Base-by-base conservation (phyloP, 2,329 filamentous ascomycete genomes). In the Lecanicillium sp. region DNA sequence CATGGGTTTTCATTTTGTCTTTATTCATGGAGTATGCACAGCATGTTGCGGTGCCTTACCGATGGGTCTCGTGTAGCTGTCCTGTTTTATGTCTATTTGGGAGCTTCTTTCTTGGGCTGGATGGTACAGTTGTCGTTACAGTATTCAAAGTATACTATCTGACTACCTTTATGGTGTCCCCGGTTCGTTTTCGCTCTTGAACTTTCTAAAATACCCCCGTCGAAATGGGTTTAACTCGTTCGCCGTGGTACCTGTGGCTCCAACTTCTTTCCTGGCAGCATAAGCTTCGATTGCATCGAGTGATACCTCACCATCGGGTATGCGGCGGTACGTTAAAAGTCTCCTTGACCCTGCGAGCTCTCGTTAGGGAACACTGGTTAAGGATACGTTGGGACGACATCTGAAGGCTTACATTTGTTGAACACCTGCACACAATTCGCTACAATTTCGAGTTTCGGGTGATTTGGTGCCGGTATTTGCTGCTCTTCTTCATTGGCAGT, bases 361-460 rank as follows among this genome's bases (percentile, higher is more conserved):
- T 41, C 49, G 47, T 22, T 12, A 32, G 33, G 5, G 25, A n/a
- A n/a, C n/a, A n/a, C n/a, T n/a, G n/a, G n/a, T n/a, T n/a, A n/a
- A n/a, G n/a, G n/a, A n/a, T n/a, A n/a, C n/a, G n/a, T n/a, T n/a
- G n/a, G n/a, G n/a, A n/a, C n/a, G n/a, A n/a, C n/a, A n/a, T n/a
- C n/a, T n/a, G n/a, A 6, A 17, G 14, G n/a, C 67, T 59, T 61
- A 86, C 86, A 98, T 62, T 85, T 92, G 55, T 87, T 90, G 57
- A 98, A 98, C 0, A 75, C 70, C 57, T 98, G 92, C 6, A 85
- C 78, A 54, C 88, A 95, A 20, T 88, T 75, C 31, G 74, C 79
- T 15, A 88, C 72, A 17, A 90, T 64, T 51, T 83, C 74, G 12
- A 98, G 64, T 41, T 75, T 77, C 0, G 84, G 83, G 56, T 96